A percentile compares a stretch with the other conserved stretches of the same genome.
phyloP scores from a whole-genome alignment of 345 rosid genomes.

The Hibiscus syriacus region DNA sequence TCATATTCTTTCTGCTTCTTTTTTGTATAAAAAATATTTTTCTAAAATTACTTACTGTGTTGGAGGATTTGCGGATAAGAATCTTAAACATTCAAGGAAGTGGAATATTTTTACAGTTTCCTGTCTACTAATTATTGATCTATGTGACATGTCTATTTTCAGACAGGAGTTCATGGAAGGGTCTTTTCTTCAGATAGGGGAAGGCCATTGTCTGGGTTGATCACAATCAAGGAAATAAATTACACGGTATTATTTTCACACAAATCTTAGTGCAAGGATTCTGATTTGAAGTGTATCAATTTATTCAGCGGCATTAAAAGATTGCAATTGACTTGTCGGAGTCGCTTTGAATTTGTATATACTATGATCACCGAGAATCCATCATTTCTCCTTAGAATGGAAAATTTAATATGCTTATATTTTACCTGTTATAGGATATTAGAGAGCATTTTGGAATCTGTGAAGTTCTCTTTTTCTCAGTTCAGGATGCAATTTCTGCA shows the following conservation, averaged over 20 bases:
- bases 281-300: constrained; percentile 6
- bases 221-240: constrained; percentile 64
- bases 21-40: background rate
- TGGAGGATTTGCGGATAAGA: background rate
- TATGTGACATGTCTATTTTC: constrained; percentile 11
- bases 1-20: background rate
- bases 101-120: background rate
- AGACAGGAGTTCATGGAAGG: constrained; percentile 92
- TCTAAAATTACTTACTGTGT: background rate
- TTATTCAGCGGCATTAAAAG: background rate
- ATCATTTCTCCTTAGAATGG: constrained; percentile 1
- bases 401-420: background rate
- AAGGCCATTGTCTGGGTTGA: constrained; percentile 65
- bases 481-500: background rate
- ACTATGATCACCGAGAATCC: background rate
- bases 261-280: background rate
- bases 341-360: background rate
- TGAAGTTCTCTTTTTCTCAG: background rate
- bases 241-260: constrained; percentile 25
- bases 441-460: no score
- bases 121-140: background rate
- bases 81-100: background rate
- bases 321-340: background rate
- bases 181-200: constrained; percentile 70
- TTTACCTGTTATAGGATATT: background rate